Evolutionary conservation across 78 protist species (phyloP).

Genomic region (Dictyostelium firmibasis): DNA sequence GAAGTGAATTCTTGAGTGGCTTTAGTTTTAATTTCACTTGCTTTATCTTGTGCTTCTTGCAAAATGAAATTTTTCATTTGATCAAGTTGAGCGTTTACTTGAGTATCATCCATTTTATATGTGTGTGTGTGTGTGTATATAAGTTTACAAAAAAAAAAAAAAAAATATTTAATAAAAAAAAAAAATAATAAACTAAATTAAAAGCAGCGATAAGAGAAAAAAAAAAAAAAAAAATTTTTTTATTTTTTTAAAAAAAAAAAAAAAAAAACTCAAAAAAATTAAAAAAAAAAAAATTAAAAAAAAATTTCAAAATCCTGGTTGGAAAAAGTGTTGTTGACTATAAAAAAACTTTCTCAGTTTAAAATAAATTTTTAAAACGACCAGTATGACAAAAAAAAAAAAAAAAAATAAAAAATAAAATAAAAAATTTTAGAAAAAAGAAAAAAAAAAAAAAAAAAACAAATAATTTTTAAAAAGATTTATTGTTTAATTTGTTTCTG

Average conservation of each 20-base stretch:
- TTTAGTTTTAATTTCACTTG: conserved; percentile 82
- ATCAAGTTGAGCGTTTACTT: conserved; percentile 53
- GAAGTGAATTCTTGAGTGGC: conserved; percentile 89
- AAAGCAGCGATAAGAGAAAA: not conserved
- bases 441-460: no score
- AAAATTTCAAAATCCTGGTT: not conserved
- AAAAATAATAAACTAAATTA: not conserved
- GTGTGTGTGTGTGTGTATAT: not conserved
- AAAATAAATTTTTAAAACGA: not conserved
- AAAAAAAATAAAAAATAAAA: no score
- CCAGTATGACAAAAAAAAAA: no score
- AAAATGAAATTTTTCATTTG: conserved; percentile 91
- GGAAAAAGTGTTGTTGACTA: no score
- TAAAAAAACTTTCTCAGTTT: no score
- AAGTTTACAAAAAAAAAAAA: not conserved
- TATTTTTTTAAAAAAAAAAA: not conserved
- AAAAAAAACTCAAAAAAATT: not conserved
- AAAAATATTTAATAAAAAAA: not conserved
- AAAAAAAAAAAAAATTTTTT: not conserved
- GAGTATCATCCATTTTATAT: conserved; percentile 45
- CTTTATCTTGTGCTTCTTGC: conserved; percentile 90
- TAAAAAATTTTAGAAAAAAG: not conserved
- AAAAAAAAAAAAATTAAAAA: not conserved
- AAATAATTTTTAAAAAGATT: no score
- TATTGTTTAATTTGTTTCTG: no score